Base-by-base conservation (phyloP, 2,329 filamentous ascomycete genomes). In the Pyrenochaeta sp. region DNA sequence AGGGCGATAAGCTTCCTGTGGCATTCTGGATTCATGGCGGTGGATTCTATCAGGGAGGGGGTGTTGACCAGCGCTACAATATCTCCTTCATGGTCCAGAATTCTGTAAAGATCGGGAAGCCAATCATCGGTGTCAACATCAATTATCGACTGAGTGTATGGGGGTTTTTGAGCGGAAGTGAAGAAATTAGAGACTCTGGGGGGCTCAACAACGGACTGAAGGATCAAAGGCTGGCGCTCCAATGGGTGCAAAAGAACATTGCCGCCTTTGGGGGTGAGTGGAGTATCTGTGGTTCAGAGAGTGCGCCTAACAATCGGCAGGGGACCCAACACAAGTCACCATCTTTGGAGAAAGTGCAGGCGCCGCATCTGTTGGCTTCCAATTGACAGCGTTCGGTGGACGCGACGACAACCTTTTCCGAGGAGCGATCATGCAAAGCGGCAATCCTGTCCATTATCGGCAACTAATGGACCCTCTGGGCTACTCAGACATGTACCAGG, bases 131-230 rank as follows among this genome's bases (percentile, higher is more conserved):
- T 1, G 69, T 75, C 3, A 69, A 43, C 41, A 64, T 74, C 34
- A 73, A 73, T 52, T 84, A 82, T 67, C 78, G 86, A 9, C 73
- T 89, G 26, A 59, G 57, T 42, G 55, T 61, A 13, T 78, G 90
- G 58, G 88, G 88, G 0, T 91, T 93, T 62, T 67, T 89, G 17
- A 77, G 80, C 18, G 63, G 64, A 27, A 63, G 59, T 14, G 48
- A 68, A 30, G 65, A 69, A 36, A 47, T 68, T 18, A 38, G 51
- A 6, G 47, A 64, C n/a, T 52, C 44, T 9, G 84, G 82, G 10
- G 71, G 76, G 42, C 67, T 77, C 49, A 72, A 77, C 27, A 53
- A 77, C n/a, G 76, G 75, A 11, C 61, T 78, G 2, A 61, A 68
- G 20, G 76, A 79, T 51, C 76, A 78, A 51, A 65, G 75, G n/a